Evolutionary conservation across 2,329 filamentous ascomycete species (phyloP).

Genomic region (Zelopaecilomyces penicillatus): DNA sequence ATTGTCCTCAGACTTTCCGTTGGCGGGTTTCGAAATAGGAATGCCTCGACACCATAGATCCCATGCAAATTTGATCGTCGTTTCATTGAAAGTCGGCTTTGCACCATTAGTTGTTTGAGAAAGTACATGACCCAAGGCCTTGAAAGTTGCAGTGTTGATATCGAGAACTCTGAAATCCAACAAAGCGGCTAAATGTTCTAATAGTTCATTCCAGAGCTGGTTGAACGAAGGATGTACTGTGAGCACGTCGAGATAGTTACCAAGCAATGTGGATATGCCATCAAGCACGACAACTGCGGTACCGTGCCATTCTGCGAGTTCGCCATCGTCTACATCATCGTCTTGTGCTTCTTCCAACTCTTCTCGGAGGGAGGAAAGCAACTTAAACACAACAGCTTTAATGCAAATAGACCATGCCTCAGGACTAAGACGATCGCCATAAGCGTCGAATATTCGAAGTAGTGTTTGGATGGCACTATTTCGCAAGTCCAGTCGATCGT

Average conservation of each 20-base stretch:
- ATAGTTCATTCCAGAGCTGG: constrained; percentile 65
- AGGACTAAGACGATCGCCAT: constrained; percentile 69
- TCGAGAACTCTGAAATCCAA: constrained; percentile 57
- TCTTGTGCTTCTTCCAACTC: constrained; percentile 37
- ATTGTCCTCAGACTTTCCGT: constrained; percentile 48
- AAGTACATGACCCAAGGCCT: constrained; percentile 56
- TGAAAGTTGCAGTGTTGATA: constrained; percentile 63
- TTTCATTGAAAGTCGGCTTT: constrained; percentile 36
- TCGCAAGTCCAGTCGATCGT: constrained; percentile 65
- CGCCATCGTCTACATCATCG: constrained; percentile 31
- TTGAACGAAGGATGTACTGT: constrained; percentile 59
- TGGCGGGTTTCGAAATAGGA: constrained; percentile 36
- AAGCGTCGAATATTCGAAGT: constrained; percentile 84
- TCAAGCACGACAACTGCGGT: constrained; percentile 67
- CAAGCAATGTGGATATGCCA: constrained; percentile 64
- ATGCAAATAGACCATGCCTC: constrained; percentile 80
- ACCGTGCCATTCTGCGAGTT: constrained; percentile 57
- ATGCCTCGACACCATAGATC: constrained; percentile 59
- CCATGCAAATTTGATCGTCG: constrained; percentile 57
- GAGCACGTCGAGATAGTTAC: constrained; percentile 68
- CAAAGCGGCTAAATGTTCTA: constrained; percentile 58
- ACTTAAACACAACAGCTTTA: constrained; percentile 69
- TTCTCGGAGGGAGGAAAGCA: constrained; percentile 61
- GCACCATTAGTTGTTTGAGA: constrained; percentile 37
- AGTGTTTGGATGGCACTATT: constrained; percentile 89